A percentile compares a stretch with the other conserved stretches of the same genome.
Evolutionary conservation across 441 rosid genomes (phyloP).

Genomic region (Hura crepitans): DNA sequence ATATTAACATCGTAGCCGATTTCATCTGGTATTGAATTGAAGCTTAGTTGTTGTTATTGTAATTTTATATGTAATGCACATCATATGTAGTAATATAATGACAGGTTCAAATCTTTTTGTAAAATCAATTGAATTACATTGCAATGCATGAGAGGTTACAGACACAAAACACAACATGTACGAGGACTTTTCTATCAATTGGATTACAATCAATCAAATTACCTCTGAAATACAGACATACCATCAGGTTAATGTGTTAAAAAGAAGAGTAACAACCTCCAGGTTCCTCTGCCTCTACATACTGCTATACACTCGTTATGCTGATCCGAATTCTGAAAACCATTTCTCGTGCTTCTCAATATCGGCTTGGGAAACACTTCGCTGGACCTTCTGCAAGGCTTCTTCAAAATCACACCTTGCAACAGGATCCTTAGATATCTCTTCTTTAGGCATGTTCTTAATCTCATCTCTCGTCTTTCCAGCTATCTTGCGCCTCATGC

Average conservation of each 20-base stretch:
- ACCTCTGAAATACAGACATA: slow-evolving; percentile 8
- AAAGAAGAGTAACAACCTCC: slow-evolving; percentile 5
- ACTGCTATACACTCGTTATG: slow-evolving; percentile 26
- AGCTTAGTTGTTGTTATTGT: no score
- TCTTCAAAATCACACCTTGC: slow-evolving; percentile 99
- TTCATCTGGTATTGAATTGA: no score
- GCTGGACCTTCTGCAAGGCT: slow-evolving; percentile 85
- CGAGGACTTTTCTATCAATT: slow-evolving; percentile 9
- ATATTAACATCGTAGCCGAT: no score
- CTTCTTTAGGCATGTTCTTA: slow-evolving; percentile 96
- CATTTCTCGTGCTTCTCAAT: slow-evolving; percentile 95
- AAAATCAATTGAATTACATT: slow-evolving; percentile 16
- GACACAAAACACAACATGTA: slow-evolving; percentile 17
- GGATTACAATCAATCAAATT: slow-evolving; percentile 21
- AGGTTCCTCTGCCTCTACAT: neutral
- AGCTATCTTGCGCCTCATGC: slow-evolving; percentile 98
- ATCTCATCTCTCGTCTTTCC: slow-evolving; percentile 98
- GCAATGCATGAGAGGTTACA: slow-evolving; percentile 15
- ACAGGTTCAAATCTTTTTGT: neutral
- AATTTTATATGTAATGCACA: no score
- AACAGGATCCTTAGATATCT: slow-evolving; percentile 92
- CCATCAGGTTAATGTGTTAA: neutral
- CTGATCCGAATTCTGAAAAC: slow-evolving; percentile 50
- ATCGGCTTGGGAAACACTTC: slow-evolving; percentile 81
- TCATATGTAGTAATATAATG: neutral